Base-by-base conservation (phyloP, 176 grass and related monocot species). In the Rhynchospora tenuis region DNA sequence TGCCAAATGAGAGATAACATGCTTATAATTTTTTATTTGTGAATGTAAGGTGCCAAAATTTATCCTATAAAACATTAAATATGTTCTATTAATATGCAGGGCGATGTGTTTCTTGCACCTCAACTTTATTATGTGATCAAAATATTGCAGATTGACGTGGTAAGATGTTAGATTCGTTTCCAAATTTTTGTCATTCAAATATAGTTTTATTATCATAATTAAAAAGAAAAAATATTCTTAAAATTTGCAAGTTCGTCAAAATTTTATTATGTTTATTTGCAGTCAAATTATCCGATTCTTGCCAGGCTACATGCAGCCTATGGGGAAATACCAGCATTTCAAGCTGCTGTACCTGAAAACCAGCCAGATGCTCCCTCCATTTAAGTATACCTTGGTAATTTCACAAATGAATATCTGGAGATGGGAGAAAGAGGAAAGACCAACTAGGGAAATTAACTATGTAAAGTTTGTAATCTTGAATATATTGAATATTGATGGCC, bases 61-160 rank as follows among this genome's bases (percentile, higher is more conserved):
- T 38, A 38, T 4, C 33, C 33, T 4, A 38, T 4, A 38, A 38
- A 38, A 38, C 33, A 38, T 38, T 2, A 38, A 38, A 38, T 38
- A 38, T 38, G 33, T 38, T 38, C 3, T 38, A 38, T 85, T 27
- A 54, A 45, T 81, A 45, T 92, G 79, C 94, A 97, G 94, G 91
- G 89, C 19, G 94, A 97, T 48, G 79, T 90, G 56, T 97, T 94
- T 86, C 88, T 97, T 24, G 94, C 94, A 23, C 86, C 94, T 31
- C 94, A 97, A 55, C 91, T 87, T 69, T 88, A 79, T 85, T 28
- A 22, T 5, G 94, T 60, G 8, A 19, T 88, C 20, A 71, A 27
- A 19, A 89, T 55, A 50, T 85, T 63, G 63, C 65, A 92, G 57
- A 92, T 92, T 16, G 86, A 97, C n/a, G 88, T 97, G 81, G 89